phyloP scores from a whole-genome alignment of 441 rosid genomes.

The Iberis amara region DNA sequence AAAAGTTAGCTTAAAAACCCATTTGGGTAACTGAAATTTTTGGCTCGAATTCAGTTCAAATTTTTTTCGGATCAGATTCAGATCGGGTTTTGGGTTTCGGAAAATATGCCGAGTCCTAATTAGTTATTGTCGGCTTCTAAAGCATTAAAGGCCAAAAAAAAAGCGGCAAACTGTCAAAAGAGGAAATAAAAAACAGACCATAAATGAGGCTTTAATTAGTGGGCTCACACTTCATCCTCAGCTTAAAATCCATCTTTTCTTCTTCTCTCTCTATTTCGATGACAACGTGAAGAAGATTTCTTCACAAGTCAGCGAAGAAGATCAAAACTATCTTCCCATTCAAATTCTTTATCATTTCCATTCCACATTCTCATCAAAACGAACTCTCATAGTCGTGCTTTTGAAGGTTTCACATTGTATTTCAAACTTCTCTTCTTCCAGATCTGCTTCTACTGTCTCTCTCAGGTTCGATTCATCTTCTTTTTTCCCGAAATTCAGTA shows the following conservation, averaged over 20 bases:
- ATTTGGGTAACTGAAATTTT: no score
- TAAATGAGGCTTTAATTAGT: background rate
- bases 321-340: slow-evolving; percentile 23
- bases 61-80: no score
- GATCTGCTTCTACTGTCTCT: slow-evolving; percentile 16
- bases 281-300: slow-evolving; percentile 23
- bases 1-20: no score
- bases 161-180: slow-evolving; percentile 23
- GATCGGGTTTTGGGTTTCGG: no score
- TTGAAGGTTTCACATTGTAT: background rate
- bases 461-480: slow-evolving; percentile 17
- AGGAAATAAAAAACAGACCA: background rate
- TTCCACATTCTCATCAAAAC: background rate
- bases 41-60: no score
- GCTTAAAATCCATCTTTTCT: background rate
- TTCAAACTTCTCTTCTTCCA: slow-evolving; percentile 1
- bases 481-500: background rate
- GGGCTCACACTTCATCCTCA: slow-evolving; percentile 9
- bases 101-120: no score
- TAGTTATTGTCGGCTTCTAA: no score
- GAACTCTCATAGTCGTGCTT: background rate
- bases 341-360: slow-evolving; percentile 20
- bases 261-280: background rate
- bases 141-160: background rate
- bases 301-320: slow-evolving; percentile 17